phyloP scores from a whole-genome alignment of 495 filamentous ascomycete genomes.

The Neurospora africana region DNA sequence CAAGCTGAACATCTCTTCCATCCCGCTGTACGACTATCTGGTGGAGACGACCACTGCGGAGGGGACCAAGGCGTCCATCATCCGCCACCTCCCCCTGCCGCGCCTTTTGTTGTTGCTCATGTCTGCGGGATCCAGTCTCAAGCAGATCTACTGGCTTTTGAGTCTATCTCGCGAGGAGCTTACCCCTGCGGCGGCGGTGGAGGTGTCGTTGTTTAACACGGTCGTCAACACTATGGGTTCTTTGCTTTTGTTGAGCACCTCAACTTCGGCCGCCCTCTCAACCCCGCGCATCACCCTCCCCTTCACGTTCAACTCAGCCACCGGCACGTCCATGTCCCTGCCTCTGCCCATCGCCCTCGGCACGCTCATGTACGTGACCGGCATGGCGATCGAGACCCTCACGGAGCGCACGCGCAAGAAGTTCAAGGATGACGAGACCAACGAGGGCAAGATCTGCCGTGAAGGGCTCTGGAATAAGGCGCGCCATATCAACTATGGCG shows the following conservation, averaged over 20 bases:
- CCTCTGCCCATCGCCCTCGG: conserved; percentile 32
- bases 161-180: conserved; percentile 35
- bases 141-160: conserved; percentile 40
- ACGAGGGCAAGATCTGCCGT: conserved; percentile 44
- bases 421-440: conserved; percentile 43
- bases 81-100: conserved; percentile 16
- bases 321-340: not conserved
- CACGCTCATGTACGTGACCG: conserved; percentile 30
- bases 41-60: not conserved
- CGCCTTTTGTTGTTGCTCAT: conserved; percentile 37
- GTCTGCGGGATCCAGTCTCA: conserved; percentile 35
- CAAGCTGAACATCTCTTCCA: conserved; percentile 2
- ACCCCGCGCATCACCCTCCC: conserved; percentile 7
- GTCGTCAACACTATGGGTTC: conserved; percentile 36
- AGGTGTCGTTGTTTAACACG: conserved; percentile 35
- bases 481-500: conserved; percentile 51
- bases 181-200: conserved; percentile 20
- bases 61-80: not conserved
- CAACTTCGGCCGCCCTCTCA: conserved; percentile 28
- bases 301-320: not conserved
- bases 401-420: conserved; percentile 41
- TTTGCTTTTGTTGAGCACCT: conserved; percentile 31
- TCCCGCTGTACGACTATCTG: conserved; percentile 11
- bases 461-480: conserved; percentile 42
- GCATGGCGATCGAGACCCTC: conserved; percentile 37